A percentile compares a stretch with the other conserved stretches of the same genome.
phyloP scores from a whole-genome alignment of 768 basidiomycete species.

The Macrolepiota fuliginosa region DNA sequence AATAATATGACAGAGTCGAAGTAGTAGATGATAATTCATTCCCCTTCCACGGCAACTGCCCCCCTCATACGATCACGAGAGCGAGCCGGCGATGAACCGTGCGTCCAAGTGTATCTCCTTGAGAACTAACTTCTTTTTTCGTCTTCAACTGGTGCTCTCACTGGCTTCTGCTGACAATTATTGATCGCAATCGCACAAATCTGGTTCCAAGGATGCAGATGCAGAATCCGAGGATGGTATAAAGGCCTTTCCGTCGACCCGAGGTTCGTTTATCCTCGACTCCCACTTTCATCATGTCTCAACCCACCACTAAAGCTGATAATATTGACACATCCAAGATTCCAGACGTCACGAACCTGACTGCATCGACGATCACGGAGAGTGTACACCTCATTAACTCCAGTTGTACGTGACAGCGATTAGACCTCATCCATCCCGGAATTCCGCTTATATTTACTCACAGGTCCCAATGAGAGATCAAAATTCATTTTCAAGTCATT shows the following conservation, averaged over 20 bases:
- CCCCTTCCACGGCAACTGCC: neutral
- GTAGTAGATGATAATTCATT: constrained; percentile 7
- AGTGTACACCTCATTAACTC: constrained; percentile 38
- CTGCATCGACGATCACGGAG: constrained; percentile 37
- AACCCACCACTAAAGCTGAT: constrained; percentile 27
- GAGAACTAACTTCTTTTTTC: neutral
- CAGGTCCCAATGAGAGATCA: constrained; percentile 37
- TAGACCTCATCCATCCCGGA: neutral
- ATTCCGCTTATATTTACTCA: constrained; percentile 10
- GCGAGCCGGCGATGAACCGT: neutral
- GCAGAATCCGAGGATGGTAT: neutral
- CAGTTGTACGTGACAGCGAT: constrained; percentile 30
- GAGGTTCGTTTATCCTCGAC: neutral
- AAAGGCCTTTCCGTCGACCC: neutral
- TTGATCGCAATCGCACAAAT: neutral
- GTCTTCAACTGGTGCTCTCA: neutral
- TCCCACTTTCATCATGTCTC: constrained; percentile 6
- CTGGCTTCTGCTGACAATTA: constrained; percentile 1
- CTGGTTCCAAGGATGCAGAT: neutral
- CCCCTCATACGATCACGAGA: neutral
- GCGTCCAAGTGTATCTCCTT: neutral
- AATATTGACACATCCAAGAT: constrained; percentile 39
- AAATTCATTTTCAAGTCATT: constrained; percentile 43
- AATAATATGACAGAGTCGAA: too few relatives aligned
- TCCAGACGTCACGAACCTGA: constrained; percentile 39